These are phyloP conservation scores for Grosmannia serpens DNA, from an alignment of 2,329 filamentous ascomycete genomes.

Conservation along the genomic window DNA sequence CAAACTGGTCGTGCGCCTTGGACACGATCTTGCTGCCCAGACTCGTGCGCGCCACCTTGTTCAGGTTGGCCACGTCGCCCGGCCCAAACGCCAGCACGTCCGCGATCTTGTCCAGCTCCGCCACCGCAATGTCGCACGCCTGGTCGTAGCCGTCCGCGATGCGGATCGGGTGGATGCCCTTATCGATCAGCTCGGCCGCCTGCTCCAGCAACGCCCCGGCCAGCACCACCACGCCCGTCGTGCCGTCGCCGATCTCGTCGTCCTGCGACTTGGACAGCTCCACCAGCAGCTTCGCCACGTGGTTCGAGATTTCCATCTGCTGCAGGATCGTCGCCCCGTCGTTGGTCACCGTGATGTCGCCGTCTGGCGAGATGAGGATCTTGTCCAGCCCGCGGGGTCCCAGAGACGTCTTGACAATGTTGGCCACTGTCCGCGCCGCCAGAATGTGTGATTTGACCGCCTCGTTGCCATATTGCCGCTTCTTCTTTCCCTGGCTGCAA, in stretches of 20 bases:
- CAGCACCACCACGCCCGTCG: constrained; percentile 92
- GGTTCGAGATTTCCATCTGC: constrained; percentile 98
- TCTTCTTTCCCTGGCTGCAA: constrained; percentile 86
- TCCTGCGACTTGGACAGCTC: constrained; percentile 98
- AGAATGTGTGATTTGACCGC: constrained; percentile 98
- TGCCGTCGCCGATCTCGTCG: constrained; percentile 97
- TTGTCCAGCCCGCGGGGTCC: constrained; percentile 95
- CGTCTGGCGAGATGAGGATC: constrained; percentile 96
- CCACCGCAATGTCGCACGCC: constrained; percentile 91
- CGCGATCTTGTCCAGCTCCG: constrained; percentile 84
- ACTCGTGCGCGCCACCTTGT: constrained; percentile 92
- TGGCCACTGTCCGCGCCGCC: constrained; percentile 88
- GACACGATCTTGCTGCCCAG: constrained; percentile 98
- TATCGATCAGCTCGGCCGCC: constrained; percentile 95
- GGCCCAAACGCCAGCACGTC: constrained; percentile 80
- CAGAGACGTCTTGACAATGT: constrained; percentile 94
- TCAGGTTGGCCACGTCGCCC: constrained; percentile 70
- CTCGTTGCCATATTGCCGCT: constrained; percentile 90
- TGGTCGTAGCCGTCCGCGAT: constrained; percentile 98
- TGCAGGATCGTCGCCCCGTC: constrained; percentile 95
- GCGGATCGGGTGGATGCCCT: constrained; percentile 97
- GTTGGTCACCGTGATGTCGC: constrained; percentile 98
- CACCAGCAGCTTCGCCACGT: constrained; percentile 92
- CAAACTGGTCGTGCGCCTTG: constrained; percentile 96
- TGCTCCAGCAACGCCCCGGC: constrained; percentile 92